phyloP scores from a whole-genome alignment of 2,329 filamentous ascomycete genomes.

The Epichloe festucae region DNA sequence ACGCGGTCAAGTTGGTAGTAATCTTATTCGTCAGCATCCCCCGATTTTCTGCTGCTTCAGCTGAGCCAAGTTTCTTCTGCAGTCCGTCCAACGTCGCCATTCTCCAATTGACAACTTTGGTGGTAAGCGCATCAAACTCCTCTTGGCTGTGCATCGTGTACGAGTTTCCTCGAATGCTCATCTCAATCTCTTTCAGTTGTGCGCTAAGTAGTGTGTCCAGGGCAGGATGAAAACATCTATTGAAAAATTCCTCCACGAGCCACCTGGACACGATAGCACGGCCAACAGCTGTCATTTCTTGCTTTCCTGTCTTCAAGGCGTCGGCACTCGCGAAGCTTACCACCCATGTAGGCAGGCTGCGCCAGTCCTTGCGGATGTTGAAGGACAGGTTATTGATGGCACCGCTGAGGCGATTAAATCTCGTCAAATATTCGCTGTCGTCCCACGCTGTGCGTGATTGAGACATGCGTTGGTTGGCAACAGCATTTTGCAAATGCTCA shows the following conservation, averaged over 20 bases:
- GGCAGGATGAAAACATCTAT: slow-evolving; percentile 83
- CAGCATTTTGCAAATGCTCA: slow-evolving; percentile 90
- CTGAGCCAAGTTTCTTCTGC: slow-evolving; percentile 51
- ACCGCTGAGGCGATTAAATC: slow-evolving; percentile 84
- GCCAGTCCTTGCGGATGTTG: slow-evolving; percentile 93
- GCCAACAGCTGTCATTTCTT: slow-evolving; percentile 95
- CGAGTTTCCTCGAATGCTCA: slow-evolving; percentile 69
- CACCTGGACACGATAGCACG: slow-evolving; percentile 79
- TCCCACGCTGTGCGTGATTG: slow-evolving; percentile 89
- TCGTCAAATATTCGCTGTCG: slow-evolving; percentile 81
- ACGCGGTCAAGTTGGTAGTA: slow-evolving; percentile 53
- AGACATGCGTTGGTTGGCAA: slow-evolving; percentile 89
- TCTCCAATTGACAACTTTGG: slow-evolving; percentile 85
- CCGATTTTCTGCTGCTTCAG: slow-evolving; percentile 53
- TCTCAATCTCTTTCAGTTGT: slow-evolving; percentile 74
- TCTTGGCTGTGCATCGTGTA: slow-evolving; percentile 65
- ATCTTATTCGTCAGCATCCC: slow-evolving; percentile 56
- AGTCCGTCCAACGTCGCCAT: slow-evolving; percentile 90
- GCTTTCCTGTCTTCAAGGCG: slow-evolving; percentile 74
- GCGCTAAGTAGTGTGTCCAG: slow-evolving; percentile 64
- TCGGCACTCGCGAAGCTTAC: slow-evolving; percentile 69
- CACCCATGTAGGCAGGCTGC: slow-evolving; percentile 67
- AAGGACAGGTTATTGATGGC: slow-evolving; percentile 92
- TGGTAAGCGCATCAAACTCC: slow-evolving; percentile 76
- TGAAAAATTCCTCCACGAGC: slow-evolving; percentile 83